Base-by-base conservation (phyloP, 192 early-diverging fungal species). In the Podila clonocystis region DNA sequence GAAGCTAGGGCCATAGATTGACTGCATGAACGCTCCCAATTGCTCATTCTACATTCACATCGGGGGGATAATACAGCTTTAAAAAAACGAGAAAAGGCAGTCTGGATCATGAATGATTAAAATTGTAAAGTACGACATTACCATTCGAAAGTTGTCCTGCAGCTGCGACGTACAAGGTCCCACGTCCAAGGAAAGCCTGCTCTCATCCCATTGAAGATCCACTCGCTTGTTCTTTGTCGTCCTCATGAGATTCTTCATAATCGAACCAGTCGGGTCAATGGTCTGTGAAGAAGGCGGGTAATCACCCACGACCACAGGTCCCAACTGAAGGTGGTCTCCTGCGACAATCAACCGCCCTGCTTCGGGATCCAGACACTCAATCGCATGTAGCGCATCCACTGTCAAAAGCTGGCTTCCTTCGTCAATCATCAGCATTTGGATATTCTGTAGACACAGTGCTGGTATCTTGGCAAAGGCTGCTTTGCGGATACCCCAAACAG, bases 251-350 rank as follows among this genome's bases (percentile, higher is more conserved):
- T 84, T 86, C 58, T 82, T 84, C 71, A 86, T 85, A 28, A 88
- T 85, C 20, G 87, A 88, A 13, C 87, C 87, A 28, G 84, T 84
- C 0, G 77, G 74, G 30, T 86, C 75, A 11, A 83, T 52, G 28
- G 83, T 74, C 12, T 82, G 70, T 24, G 72, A 65, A n/a, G 68
- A 58, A 2, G 65, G 38, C 9, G 83, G 85, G 58, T 88, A 86
- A 1, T 73, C 75, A 50, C 85, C 84, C 24, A 78, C 50, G 17
- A 88, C 68, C 17, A 88, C 76, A 20, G 87, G 87, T 28, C 87
- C 87, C 19, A 88, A 70, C 70, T 88, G 87, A 60, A 88, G 75
- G 63, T 88, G 87, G 59, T 88, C 85, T n/a, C 87, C 87, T n/a
- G 87, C 87, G 30, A 88, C 83, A 65, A 88, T 73, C 22, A 88